Evolutionary conservation across 108 stramenopile species (phyloP), one percentile per base, ranked within the genome.

Genomic region (Pseudonitzschia multistriata): DNA sequence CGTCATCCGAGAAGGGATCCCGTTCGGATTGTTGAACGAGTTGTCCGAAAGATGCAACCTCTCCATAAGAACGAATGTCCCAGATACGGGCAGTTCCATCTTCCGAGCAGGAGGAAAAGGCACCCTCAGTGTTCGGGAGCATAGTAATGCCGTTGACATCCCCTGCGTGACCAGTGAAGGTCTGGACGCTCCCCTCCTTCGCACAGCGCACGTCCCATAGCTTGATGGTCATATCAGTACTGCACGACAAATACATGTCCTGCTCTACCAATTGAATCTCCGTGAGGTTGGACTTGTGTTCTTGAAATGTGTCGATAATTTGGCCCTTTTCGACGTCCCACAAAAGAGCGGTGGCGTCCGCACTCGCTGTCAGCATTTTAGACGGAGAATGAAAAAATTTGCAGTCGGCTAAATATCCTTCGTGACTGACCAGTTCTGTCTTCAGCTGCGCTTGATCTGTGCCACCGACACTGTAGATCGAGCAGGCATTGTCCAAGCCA

Each of bases 401-500:
- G 77, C 99, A 99, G 81, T 97, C 98, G 45, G 91, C 90, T 50
- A 99, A 67, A 74, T 97, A 99, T 14, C 98, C 99, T 74, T 99
- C 99, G 73, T 99, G 99, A n/a, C 93, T 90, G 35, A 94, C 95
- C 75, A 99, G 81, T 81, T 99, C 99, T 0, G 73, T 68, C 45
- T 77, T 69, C 48, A 83, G 59, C 50, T 77, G 55, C 5, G 66
- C 49, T 13, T 19, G 37, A n/a, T 2, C 21, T 27, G 73, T 70
- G 47, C 78, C 78, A n/a, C 77, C 61, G 31, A 97, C 74, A 60
- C 92, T 85, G 83, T 99, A 99, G 54, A 99, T 90, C 39, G 97
- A 96, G 81, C 99, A 99, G 54, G 98, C 76, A 79, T 99, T 99
- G 78, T 99, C 98, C n/a, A 99, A 79, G 37, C 99, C 99, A 29